Conservation (phyloP, 352 stramenopile genomes). For the Pythium phragmitis region DNA sequence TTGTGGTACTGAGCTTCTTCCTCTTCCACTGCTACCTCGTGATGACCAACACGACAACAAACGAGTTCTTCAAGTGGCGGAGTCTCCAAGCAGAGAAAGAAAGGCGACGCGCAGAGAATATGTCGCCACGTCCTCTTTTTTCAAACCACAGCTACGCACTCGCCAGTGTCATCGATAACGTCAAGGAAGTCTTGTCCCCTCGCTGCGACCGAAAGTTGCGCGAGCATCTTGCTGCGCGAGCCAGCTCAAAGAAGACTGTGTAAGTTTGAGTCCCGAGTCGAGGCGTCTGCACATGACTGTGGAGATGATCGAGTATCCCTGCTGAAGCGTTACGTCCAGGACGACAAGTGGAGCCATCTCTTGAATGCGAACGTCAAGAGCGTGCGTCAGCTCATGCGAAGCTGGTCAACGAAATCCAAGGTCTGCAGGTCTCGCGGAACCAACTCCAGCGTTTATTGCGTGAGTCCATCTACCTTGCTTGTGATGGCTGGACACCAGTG, state of each 20-base stretch:
- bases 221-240: constrained; percentile 6
- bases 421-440: too few species aligned
- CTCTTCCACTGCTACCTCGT: constrained; percentile 59
- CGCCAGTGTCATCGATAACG: constrained; percentile 10
- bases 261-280: neutral
- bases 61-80: constrained; percentile 74
- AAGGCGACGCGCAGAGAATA: neutral
- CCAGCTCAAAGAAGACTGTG: constrained; percentile 1
- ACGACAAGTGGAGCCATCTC: too few species aligned
- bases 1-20: constrained; percentile 44
- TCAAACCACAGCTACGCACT: constrained; percentile 22
- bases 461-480: too few species aligned
- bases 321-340: too few species aligned
- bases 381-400: too few species aligned
- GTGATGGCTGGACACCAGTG: too few species aligned
- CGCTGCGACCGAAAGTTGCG: constrained; percentile 17
- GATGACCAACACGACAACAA: constrained; percentile 58
- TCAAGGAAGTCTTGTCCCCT: constrained; percentile 21
- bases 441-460: too few species aligned
- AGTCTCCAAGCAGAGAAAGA: constrained; percentile 12
- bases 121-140: neutral
- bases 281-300: too few species aligned
- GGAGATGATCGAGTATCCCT: too few species aligned
- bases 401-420: too few species aligned
- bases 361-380: too few species aligned